Conservation (phyloP, 257 asterid genomes). For the Fraxinus cuspidata region DNA sequence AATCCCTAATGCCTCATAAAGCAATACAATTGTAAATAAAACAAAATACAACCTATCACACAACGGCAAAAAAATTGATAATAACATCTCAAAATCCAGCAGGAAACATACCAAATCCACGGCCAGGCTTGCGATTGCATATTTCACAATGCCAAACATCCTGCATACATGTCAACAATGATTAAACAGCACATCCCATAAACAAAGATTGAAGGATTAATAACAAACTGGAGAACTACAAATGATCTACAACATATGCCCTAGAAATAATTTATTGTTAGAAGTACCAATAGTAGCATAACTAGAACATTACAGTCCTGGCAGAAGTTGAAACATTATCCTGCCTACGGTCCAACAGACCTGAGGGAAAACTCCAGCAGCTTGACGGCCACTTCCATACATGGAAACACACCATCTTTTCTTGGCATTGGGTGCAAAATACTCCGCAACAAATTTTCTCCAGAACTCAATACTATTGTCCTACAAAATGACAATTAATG, state of each 20-base stretch:
- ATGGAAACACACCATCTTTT: conserved; percentile 98
- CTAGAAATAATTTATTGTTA: neutral
- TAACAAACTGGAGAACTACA: neutral
- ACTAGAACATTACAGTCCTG: conserved; percentile 19
- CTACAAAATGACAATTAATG: conserved; percentile 42
- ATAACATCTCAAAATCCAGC: neutral
- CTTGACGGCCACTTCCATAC: conserved; percentile 97
- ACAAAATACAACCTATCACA: conserved; percentile 8
- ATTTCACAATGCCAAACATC: conserved; percentile 99
- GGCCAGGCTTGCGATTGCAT: conserved; percentile 97
- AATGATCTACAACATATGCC: neutral
- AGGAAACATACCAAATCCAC: conserved; percentile 83
- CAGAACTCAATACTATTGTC: conserved; percentile 89
- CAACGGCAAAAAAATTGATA: neutral
- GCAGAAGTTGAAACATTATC: conserved; percentile 18
- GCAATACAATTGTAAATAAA: neutral
- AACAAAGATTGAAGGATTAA: neutral
- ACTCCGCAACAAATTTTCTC: conserved; percentile 91
- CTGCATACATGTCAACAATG: conserved; percentile 45
- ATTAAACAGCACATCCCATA: neutral
- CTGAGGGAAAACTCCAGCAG: conserved; percentile 97
- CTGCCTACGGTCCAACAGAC: conserved; percentile 38
- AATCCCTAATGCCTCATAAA: neutral
- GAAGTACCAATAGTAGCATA: conserved; percentile 19
- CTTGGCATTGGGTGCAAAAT: conserved; percentile 89